A percentile compares a stretch with the other conserved stretches of the same genome.
These are phyloP conservation scores for Herpetospermum pedunculosum DNA, from an alignment of 306 rosid genomes.

Conservation along the genomic window DNA sequence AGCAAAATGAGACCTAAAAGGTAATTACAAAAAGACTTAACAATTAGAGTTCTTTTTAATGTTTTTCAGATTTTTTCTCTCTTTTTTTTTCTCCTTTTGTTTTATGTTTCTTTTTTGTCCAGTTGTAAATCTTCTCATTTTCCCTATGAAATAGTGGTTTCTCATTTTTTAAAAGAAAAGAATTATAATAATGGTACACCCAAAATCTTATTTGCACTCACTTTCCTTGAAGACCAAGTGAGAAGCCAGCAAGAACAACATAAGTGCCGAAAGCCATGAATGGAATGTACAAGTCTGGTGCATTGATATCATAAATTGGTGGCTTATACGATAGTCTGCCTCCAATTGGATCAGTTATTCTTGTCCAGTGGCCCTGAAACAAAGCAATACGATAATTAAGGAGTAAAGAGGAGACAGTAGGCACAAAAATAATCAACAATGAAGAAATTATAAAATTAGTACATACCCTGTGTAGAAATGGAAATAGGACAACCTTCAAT, in stretches of 20 bases:
- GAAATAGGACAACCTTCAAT: constrained; percentile 86
- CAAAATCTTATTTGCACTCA: constrained; percentile 21
- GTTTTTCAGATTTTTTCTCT: too few species aligned
- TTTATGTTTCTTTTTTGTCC: not conserved
- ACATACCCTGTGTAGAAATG: constrained; percentile 92
- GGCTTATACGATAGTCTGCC: constrained; percentile 95
- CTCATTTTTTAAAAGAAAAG: not conserved
- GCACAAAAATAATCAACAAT: not conserved
- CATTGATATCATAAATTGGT: constrained; percentile 88
- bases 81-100: not conserved
- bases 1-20: too few species aligned
- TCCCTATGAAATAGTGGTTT: not conserved
- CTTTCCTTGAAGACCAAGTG: constrained; percentile 89
- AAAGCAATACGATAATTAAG: constrained; percentile 11
- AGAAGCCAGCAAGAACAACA: constrained; percentile 87
- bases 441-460: not conserved
- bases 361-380: constrained; percentile 92
- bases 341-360: constrained; percentile 94
- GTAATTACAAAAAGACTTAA: too few species aligned
- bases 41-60: too few species aligned
- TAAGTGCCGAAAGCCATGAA: constrained; percentile 96
- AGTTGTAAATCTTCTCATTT: not conserved
- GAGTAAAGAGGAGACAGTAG: not conserved
- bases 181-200: not conserved
- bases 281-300: constrained; percentile 93